Base-by-base conservation (phyloP, 225 moss, liverwort and hornwort species). In the Antitrichia curtipendula region DNA sequence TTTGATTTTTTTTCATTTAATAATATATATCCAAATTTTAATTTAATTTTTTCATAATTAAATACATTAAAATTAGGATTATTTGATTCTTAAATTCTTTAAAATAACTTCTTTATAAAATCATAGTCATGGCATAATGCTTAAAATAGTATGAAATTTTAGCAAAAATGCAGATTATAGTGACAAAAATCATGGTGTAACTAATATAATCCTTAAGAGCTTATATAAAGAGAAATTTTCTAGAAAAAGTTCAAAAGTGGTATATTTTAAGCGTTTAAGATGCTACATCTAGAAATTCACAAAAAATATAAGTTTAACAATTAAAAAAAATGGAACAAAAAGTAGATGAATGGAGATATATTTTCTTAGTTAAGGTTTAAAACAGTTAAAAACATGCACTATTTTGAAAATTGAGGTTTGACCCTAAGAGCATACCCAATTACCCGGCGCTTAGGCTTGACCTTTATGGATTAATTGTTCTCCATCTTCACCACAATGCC, bases 201-300 rank as follows among this genome's bases (percentile, higher is more conserved):
- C 4, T 9, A 43, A 27, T 27, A 1, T 16, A 16, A 50, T n/a
- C 10, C 2, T 29, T 45, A 3, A 47, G 6, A 0, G 0, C 11
- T 29, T 29, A 18, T 0, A n/a, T n/a, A n/a, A n/a, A n/a, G n/a
- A n/a, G n/a, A 72, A 6, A 18, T 18, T 73, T 0, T 0, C 10
- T 29, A 72, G n/a, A 29, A 45, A 45, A 45, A 28, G 9, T 9
- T 22, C 6, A 72, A 72, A 40, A 3, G 2, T n/a, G n/a, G n/a
- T n/a, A n/a, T n/a, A n/a, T n/a, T n/a, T n/a, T n/a, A n/a, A n/a
- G n/a, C n/a, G n/a, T n/a, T n/a, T n/a, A n/a, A n/a, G n/a, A n/a
- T n/a, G n/a, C n/a, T n/a, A n/a, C n/a, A n/a, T n/a, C n/a, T n/a
- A n/a, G n/a, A n/a, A n/a, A n/a, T n/a, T n/a, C n/a, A n/a, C n/a